Evolutionary conservation across 1,284 basidiomycete species (phyloP).

Genomic region (Baeospora myosura): DNA sequence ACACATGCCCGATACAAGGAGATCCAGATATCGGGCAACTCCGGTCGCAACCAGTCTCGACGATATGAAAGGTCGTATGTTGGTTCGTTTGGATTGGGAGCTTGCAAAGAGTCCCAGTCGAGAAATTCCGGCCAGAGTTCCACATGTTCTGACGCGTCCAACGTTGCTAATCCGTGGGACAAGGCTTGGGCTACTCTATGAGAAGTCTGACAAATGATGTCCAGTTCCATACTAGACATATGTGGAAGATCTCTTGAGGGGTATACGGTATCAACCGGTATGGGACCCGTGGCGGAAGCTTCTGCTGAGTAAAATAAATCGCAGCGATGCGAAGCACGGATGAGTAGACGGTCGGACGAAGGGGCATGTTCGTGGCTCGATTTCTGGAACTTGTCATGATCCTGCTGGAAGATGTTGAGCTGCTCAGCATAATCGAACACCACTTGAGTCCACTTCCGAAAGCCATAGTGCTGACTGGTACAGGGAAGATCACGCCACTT

Average conservation of each 20-base stretch:
- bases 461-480: slow-evolving; percentile 21
- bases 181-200: no score
- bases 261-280: not conserved
- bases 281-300: not conserved
- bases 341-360: slow-evolving; percentile 1
- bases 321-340: slow-evolving; percentile 12
- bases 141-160: no score
- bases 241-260: not conserved
- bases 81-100: not conserved
- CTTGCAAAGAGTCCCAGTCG: no score
- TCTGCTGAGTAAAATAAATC: slow-evolving; percentile 1
- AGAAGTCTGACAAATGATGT: no score
- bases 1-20: slow-evolving; percentile 1
- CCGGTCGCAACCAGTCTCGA: not conserved
- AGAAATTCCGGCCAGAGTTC: no score
- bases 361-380: not conserved
- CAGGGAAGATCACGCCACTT: slow-evolving; percentile 25
- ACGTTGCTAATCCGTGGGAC: no score
- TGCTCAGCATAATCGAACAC: slow-evolving; percentile 17
- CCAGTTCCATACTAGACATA: not conserved
- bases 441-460: slow-evolving; percentile 9
- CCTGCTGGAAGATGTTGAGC: slow-evolving; percentile 13
- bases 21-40: slow-evolving; percentile 3
- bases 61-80: slow-evolving; percentile 3
- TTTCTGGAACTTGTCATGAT: not conserved